Evolutionary conservation across 345 rosid species (phyloP).

Genomic region (Hypericum androsaemum): DNA sequence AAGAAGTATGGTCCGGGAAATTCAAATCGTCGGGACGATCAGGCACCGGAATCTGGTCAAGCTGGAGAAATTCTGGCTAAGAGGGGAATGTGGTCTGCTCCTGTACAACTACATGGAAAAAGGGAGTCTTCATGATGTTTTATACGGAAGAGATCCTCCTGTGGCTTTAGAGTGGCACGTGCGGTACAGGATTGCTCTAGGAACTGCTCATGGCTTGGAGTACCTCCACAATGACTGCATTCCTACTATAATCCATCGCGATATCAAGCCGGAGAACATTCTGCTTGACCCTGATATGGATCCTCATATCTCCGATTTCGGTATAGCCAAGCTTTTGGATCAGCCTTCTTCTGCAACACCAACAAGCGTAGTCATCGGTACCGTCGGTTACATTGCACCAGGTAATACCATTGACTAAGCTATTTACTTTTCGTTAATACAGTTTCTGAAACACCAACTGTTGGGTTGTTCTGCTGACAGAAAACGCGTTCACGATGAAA

Average conservation of each 20-base stretch:
- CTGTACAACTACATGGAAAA: conserved; percentile 59
- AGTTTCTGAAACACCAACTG: not conserved
- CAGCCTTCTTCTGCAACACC: conserved; percentile 33
- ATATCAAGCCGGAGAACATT: conserved; percentile 72
- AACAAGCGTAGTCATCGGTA: conserved; percentile 43
- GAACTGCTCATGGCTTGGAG: conserved; percentile 62
- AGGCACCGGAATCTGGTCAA: conserved; percentile 67
- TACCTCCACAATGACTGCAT: conserved; percentile 74
- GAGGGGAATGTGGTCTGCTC: conserved; percentile 55
- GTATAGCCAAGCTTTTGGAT: conserved; percentile 62
- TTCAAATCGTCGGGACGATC: conserved; percentile 46
- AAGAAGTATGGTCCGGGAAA: conserved; percentile 61
- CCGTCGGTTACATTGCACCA: conserved; percentile 76
- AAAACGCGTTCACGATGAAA: conserved; percentile 41
- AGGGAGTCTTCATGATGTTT: conserved; percentile 59
- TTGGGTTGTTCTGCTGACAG: too few species aligned
- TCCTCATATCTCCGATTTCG: conserved; percentile 77
- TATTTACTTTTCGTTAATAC: not conserved
- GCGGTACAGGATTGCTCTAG: conserved; percentile 51
- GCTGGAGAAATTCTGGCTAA: conserved; percentile 70
- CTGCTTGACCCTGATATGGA: conserved; percentile 63
- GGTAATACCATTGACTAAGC: conserved; percentile 28
- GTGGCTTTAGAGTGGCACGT: conserved; percentile 43
- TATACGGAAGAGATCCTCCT: conserved; percentile 29
- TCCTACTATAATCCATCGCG: conserved; percentile 69